Evolutionary conservation across 2,329 filamentous ascomycete genomes (phyloP).

Genomic region (Curvularia lunata): DNA sequence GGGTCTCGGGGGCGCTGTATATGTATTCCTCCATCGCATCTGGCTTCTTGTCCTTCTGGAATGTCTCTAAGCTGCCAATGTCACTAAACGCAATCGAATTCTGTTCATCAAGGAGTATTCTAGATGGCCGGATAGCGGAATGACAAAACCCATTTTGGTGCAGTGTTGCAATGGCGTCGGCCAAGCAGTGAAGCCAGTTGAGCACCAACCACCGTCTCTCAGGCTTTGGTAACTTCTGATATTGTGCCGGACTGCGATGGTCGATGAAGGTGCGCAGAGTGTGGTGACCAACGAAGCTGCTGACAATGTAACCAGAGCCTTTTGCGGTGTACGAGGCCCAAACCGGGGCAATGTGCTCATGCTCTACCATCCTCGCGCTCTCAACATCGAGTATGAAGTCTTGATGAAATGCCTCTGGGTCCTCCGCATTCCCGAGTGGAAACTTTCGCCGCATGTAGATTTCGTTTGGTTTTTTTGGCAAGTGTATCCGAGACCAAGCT

Average conservation of each 20-base stretch:
- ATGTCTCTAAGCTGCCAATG: constrained; percentile 56
- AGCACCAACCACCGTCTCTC: constrained; percentile 66
- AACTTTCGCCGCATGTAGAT: constrained; percentile 66
- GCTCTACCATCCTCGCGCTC: constrained; percentile 64
- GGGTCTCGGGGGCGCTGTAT: constrained; percentile 71
- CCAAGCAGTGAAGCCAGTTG: constrained; percentile 77
- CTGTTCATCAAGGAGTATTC: constrained; percentile 69
- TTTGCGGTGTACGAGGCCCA: constrained; percentile 74
- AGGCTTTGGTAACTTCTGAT: constrained; percentile 67
- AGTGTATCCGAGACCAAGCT: constrained; percentile 65
- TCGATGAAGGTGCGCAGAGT: constrained; percentile 72
- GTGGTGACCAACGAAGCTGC: constrained; percentile 70
- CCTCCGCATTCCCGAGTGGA: constrained; percentile 53
- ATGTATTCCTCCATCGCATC: constrained; percentile 75
- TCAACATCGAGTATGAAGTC: constrained; percentile 69
- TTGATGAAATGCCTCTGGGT: constrained; percentile 37
- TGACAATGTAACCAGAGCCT: constrained; percentile 68
- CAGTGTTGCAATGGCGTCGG: constrained; percentile 70
- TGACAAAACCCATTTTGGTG: constrained; percentile 70
- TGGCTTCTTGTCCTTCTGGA: constrained; percentile 59
- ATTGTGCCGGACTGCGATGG: constrained; percentile 63
- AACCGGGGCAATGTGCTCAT: constrained; percentile 73
- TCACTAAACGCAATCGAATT: constrained; percentile 73
- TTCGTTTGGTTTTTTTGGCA: constrained; percentile 66
- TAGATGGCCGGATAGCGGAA: constrained; percentile 72